Percentiles rank a stretch among this genome's conserved stretches.
Conservation (phyloP, 2,329 filamentous ascomycete genomes). For the Arthrobotrys musiformis region DNA sequence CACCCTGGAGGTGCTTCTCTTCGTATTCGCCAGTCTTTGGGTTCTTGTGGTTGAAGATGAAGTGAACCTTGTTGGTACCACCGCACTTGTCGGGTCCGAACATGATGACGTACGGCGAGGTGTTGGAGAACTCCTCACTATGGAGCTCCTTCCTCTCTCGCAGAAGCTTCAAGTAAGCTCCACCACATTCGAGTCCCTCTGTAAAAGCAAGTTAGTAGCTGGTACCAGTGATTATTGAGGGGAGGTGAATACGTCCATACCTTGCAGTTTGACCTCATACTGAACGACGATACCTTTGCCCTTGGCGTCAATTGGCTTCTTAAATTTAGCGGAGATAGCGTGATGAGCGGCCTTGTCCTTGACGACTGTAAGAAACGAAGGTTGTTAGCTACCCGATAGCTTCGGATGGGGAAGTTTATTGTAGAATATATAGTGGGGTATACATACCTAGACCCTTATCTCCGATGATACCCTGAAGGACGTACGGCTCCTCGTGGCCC, state of each 20-base stretch:
- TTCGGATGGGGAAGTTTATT: background rate
- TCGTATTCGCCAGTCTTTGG: constrained; percentile 99
- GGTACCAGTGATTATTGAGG: background rate
- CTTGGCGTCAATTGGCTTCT: constrained; percentile 96
- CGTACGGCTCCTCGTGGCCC: constrained; percentile 91
- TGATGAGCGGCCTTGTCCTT: constrained; percentile 99
- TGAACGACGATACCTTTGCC: constrained; percentile 96
- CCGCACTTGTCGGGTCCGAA: constrained; percentile 99
- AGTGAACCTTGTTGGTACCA: constrained; percentile 96
- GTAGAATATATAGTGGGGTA: background rate
- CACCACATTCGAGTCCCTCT: constrained; percentile 97
- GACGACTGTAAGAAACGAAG: constrained; percentile 70
- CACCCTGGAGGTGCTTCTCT: constrained; percentile 94
- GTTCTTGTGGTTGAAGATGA: constrained; percentile 99
- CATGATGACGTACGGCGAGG: constrained; percentile 99
- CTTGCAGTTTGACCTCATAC: constrained; percentile 99
- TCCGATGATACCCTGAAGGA: constrained; percentile 90
- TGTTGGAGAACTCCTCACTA: constrained; percentile 97
- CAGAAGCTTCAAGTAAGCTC: constrained; percentile 98
- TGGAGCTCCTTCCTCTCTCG: constrained; percentile 97
- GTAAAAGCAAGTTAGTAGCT: constrained; percentile 58
- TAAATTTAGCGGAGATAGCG: constrained; percentile 98
- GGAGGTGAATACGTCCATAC: constrained; percentile 68
- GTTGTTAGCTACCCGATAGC: constrained; percentile 50
- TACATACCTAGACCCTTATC: constrained; percentile 81